Evolutionary conservation across 1,139 yeast species (phyloP).

Genomic region (Blastobotrys elegans): DNA sequence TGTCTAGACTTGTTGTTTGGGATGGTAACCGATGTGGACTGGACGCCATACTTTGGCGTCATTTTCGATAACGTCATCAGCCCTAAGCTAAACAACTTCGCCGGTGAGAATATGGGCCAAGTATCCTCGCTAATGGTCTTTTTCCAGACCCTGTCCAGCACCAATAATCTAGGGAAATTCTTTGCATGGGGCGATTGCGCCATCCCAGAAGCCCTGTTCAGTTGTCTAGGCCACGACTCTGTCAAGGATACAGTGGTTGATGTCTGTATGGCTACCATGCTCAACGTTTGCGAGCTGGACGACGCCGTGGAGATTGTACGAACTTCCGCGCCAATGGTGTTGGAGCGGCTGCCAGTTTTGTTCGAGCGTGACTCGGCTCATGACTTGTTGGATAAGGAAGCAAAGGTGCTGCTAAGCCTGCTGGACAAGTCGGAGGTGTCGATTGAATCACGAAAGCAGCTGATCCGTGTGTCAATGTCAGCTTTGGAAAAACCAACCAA

Average conservation of each 20-base stretch:
- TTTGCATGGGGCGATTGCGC: conserved; percentile 43
- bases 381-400: conserved; percentile 47
- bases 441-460: conserved; percentile 48
- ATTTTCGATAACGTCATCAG: conserved; percentile 53
- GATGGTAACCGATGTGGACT: conserved; percentile 29
- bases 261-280: conserved; percentile 53
- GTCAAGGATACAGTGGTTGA: conserved; percentile 66
- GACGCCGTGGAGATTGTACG: conserved; percentile 41
- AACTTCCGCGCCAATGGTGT: conserved; percentile 25
- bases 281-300: conserved; percentile 41
- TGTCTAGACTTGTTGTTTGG: conserved; percentile 28
- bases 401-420: conserved; percentile 48
- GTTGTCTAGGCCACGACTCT: conserved; percentile 47
- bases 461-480: conserved; percentile 54
- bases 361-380: conserved; percentile 25
- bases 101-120: conserved; percentile 73
- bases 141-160: conserved; percentile 60
- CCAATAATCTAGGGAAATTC: conserved; percentile 46
- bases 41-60: conserved; percentile 51
- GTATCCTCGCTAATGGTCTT: conserved; percentile 72
- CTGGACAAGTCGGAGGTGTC: conserved; percentile 58
- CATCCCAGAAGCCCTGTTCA: conserved; percentile 52
- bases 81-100: conserved; percentile 65
- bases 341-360: conserved; percentile 27
- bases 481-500: conserved; percentile 59